These are phyloP conservation scores for Dalechampia spathulata DNA, from an alignment of 441 rosid species.

Conservation along the genomic window DNA sequence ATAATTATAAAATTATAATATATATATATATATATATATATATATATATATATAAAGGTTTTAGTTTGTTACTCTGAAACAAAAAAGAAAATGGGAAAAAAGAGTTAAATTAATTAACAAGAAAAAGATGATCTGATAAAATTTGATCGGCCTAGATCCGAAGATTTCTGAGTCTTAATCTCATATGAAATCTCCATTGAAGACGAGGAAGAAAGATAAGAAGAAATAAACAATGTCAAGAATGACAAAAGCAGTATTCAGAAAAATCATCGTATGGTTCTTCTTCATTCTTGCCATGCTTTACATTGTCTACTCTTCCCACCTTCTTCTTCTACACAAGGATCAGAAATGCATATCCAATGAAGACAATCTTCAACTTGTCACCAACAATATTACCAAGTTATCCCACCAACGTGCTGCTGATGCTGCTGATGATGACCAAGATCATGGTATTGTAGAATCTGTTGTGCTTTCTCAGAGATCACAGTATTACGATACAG, in stretches of 20 bases:
- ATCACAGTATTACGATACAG: slow-evolving; percentile 29
- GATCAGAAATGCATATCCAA: slow-evolving; percentile 24
- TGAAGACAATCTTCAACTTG: slow-evolving; percentile 17
- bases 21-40: too few species aligned
- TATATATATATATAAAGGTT: background rate
- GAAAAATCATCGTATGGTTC: slow-evolving; percentile 37
- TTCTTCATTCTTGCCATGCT: slow-evolving; percentile 38
- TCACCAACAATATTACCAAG: slow-evolving; percentile 26
- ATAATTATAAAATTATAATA: too few species aligned
- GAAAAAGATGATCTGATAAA: too few species aligned
- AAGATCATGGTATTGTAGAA: slow-evolving; percentile 10
- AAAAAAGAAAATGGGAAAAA: too few species aligned
- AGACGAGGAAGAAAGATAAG: slow-evolving; percentile 8
- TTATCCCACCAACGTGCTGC: slow-evolving; percentile 15
- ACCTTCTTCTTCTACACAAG: slow-evolving; percentile 31
- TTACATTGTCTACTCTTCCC: slow-evolving; percentile 47
- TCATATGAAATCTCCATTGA: slow-evolving; percentile 15
- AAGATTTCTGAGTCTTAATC: slow-evolving; percentile 32
- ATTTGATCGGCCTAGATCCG: slow-evolving; percentile 31
- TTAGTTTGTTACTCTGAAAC: too few species aligned
- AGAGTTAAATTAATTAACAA: background rate
- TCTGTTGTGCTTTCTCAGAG: slow-evolving; percentile 13
- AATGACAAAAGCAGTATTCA: slow-evolving; percentile 20
- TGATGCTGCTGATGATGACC: slow-evolving; percentile 3
- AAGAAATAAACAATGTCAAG: slow-evolving; percentile 22